Evolutionary conservation across 1,284 basidiomycete genomes (phyloP).

Genomic region (Laetiporus sulphureus): DNA sequence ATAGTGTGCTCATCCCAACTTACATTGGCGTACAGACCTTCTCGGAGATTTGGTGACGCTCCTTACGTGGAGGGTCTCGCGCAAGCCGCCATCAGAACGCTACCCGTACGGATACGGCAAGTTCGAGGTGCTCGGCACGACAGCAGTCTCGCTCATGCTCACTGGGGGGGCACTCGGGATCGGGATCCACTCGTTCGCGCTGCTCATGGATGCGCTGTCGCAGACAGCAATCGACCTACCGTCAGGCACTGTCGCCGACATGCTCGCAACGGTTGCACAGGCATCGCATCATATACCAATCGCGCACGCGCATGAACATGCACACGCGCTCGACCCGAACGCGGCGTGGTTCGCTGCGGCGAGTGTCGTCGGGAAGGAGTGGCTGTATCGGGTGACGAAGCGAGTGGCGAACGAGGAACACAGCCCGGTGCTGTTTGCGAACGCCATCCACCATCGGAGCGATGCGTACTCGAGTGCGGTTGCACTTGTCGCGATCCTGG

Average conservation of each 20-base stretch:
- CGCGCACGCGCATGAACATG: constrained; percentile 43
- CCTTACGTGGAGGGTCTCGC: constrained; percentile 85
- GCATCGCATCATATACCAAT: constrained; percentile 47
- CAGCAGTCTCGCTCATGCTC: constrained; percentile 78
- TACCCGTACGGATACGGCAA: constrained; percentile 92
- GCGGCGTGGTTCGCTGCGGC: constrained; percentile 93
- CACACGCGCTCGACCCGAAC: constrained; percentile 80
- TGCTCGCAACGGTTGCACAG: constrained; percentile 50
- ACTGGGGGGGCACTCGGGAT: constrained; percentile 88
- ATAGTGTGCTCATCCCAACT: constrained; percentile 4
- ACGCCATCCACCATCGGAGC: constrained; percentile 91
- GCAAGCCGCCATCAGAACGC: constrained; percentile 65
- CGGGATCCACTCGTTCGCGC: constrained; percentile 86
- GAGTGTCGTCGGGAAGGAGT: constrained; percentile 85
- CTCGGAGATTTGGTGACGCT: constrained; percentile 92
- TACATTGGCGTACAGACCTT: constrained; percentile 46
- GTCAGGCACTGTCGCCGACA: constrained; percentile 53
- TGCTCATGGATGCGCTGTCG: constrained; percentile 63
- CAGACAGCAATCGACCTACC: constrained; percentile 51
- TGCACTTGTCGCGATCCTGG: constrained; percentile 84
- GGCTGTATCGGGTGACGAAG: constrained; percentile 84
- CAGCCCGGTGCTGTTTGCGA: constrained; percentile 86
- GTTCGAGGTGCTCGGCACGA: constrained; percentile 90
- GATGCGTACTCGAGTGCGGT: constrained; percentile 90
- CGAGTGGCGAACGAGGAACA: constrained; percentile 87